Evolutionary conservation across 2,329 filamentous ascomycete genomes (phyloP).

Genomic region (Trichocomaceae sp.): DNA sequence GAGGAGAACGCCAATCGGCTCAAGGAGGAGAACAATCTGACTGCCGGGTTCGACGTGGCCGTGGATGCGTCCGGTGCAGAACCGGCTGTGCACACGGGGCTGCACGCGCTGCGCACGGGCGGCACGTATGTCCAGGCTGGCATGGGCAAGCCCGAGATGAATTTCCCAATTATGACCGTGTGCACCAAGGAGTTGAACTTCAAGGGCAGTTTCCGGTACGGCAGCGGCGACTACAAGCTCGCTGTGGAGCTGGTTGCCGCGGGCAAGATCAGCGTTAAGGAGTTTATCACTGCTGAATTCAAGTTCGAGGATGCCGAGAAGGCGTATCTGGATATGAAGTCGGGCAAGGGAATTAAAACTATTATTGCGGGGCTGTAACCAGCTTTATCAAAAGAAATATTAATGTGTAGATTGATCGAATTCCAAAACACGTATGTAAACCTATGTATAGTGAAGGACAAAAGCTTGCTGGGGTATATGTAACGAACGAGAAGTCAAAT

Average conservation of each 20-base stretch:
- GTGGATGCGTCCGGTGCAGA: slow-evolving; percentile 77
- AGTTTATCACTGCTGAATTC: slow-evolving; percentile 70
- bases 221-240: slow-evolving; percentile 76
- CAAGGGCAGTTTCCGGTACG: slow-evolving; percentile 85
- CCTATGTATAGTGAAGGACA: background rate
- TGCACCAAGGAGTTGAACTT: slow-evolving; percentile 84
- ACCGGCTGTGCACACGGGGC: slow-evolving; percentile 66
- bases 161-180: slow-evolving; percentile 83
- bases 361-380: slow-evolving; percentile 38
- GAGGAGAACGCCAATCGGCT: slow-evolving; percentile 69
- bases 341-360: slow-evolving; percentile 58
- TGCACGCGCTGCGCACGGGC: slow-evolving; percentile 64
- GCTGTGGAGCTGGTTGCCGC: slow-evolving; percentile 69
- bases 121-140: slow-evolving; percentile 79
- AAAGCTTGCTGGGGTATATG: slow-evolving; percentile 2
- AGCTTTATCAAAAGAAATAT: no score
- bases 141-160: slow-evolving; percentile 84
- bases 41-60: slow-evolving; percentile 64
- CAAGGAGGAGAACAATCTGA: slow-evolving; percentile 56
- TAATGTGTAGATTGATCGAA: background rate
- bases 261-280: slow-evolving; percentile 68
- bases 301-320: slow-evolving; percentile 74
- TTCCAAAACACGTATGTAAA: background rate
- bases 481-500: background rate
- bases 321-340: slow-evolving; percentile 80